These are phyloP conservation scores for Brassica carinata DNA, from an alignment of 345 rosid species.

Conservation along the genomic window DNA sequence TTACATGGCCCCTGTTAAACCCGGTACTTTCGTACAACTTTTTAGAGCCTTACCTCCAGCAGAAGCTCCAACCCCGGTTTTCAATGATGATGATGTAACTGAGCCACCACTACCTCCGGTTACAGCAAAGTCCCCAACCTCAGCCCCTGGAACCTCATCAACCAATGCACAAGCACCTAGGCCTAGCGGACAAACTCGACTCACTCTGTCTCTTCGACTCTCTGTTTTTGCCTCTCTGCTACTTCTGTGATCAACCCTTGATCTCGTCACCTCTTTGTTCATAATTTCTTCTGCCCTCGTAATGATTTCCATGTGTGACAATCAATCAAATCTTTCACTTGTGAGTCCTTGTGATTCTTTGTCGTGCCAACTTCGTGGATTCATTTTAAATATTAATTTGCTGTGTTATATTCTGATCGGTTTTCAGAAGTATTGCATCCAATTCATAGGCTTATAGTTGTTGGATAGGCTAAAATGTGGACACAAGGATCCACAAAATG, in stretches of 20 bases:
- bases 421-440: too few relatives aligned
- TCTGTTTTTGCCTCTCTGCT: neutral
- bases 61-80: slow-evolving; percentile 51
- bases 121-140: neutral
- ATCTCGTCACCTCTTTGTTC: too few relatives aligned
- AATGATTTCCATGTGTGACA: too few relatives aligned
- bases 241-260: neutral
- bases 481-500: too few relatives aligned
- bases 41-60: slow-evolving; percentile 49
- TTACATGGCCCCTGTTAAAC: slow-evolving; percentile 56
- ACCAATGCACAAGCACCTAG: neutral
- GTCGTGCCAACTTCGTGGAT: too few relatives aligned
- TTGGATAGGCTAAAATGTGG: too few relatives aligned
- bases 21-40: slow-evolving; percentile 43
- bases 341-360: too few relatives aligned
- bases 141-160: neutral
- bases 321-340: too few relatives aligned
- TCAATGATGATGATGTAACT: slow-evolving; percentile 47
- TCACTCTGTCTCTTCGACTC: neutral
- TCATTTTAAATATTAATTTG: too few relatives aligned
- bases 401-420: too few relatives aligned
- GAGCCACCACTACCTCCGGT: neutral
- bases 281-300: too few relatives aligned
- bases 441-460: too few relatives aligned
- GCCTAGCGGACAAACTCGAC: neutral